These are phyloP conservation scores for Diaporthe amygdali DNA, from an alignment of 2,329 filamentous ascomycete genomes.

Conservation along the genomic window DNA sequence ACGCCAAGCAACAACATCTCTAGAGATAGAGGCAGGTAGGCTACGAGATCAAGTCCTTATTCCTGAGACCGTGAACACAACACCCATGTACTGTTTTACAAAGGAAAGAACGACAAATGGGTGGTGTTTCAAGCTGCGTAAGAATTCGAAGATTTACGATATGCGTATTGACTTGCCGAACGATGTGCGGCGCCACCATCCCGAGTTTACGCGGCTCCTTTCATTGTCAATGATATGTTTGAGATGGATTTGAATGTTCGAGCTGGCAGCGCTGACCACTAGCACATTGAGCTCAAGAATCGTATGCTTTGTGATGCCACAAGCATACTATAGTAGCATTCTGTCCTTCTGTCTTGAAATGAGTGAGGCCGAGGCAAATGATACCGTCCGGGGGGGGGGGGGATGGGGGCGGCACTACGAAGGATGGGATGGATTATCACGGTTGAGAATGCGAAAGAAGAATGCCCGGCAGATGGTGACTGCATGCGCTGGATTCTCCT, in stretches of 20 bases:
- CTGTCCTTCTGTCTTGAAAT: background rate
- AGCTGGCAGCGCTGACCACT: background rate
- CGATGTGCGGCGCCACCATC: background rate
- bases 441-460: no score
- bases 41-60: background rate
- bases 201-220: background rate
- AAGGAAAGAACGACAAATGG: background rate
- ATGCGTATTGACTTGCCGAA: background rate
- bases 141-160: background rate
- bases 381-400: no score
- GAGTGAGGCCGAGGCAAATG: background rate
- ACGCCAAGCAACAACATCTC: background rate
- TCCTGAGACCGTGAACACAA: no score
- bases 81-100: no score
- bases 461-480: no score
- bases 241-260: background rate
- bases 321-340: background rate
- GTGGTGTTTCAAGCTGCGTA: background rate
- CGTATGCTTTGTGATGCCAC: background rate
- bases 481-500: no score
- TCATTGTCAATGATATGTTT: background rate
- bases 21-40: background rate
- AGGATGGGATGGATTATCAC: no score
- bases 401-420: no score
- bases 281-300: background rate